Base-by-base conservation (phyloP, 108 stramenopile species). In the Hondaea fermentalgiana region DNA sequence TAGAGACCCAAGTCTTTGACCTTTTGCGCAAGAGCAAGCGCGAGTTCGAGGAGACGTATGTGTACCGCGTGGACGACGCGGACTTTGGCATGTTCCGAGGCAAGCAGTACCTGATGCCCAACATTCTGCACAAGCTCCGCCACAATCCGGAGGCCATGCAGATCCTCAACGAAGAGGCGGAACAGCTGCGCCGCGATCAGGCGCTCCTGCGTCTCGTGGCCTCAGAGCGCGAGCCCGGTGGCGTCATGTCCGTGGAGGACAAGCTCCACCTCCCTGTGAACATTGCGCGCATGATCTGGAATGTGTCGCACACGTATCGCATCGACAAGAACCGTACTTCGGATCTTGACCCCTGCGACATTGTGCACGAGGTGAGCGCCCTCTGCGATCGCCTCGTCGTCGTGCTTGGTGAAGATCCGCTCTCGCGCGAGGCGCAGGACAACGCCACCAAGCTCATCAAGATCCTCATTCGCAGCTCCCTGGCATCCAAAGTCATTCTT, bases 381-480 rank as follows among this genome's bases (percentile, higher is more conserved):
- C 71, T 99, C 72, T 90, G 96, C 91, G 93, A 94, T 71, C 95
- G 96, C 51, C 92, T 98, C 17, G 91, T 96, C 44, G 97, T 98
- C 45, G 97, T 99, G 58, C 96, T 93, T 35, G 98, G 98, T 12
- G 95, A 97, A 60, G 98, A 99, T 87, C 90, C 92, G 17, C 91
- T 97, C 42, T 93, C 94, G 88, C 91, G 96, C 49, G 97, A 98
- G 92, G 98, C 98, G 5, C 97, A 98, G 91, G 91, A 87, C 88
- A 99, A 99, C 92, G 98, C 98, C 28, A 98, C 97, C 43, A 94
- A 95, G 3, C 88, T 98, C 76, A 97, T 98, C 92, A 92, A 96
- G 55, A 97, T 97, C 88, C 90, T 98, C 69, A 93, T 98, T 53
- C 93, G 99, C 17, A 95, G 95, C 71, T 90, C 95, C 87, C 92